A percentile compares a stretch with the other conserved stretches of the same genome.
Evolutionary conservation across 139 green algal species (phyloP).

Genomic region (Deuterostichococcus epilithicus): DNA sequence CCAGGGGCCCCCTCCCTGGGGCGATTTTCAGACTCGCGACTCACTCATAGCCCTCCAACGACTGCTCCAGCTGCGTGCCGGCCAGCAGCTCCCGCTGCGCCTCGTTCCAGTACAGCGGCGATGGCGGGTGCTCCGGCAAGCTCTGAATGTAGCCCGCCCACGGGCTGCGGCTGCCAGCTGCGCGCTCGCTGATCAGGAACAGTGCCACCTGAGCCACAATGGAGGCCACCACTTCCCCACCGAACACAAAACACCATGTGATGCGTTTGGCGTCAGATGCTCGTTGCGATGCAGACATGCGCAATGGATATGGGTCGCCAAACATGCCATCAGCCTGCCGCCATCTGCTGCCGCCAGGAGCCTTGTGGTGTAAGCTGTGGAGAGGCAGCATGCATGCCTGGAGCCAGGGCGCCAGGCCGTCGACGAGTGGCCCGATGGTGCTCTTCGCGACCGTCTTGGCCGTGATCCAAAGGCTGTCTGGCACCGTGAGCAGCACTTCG

Average conservation of each 20-base stretch:
- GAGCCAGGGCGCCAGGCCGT: slow-evolving; percentile 58
- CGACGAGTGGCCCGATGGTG: slow-evolving; percentile 23
- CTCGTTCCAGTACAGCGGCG: slow-evolving; percentile 67
- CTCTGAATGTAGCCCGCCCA: slow-evolving; percentile 44
- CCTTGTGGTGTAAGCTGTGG: no score
- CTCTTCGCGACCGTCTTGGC: slow-evolving; percentile 12
- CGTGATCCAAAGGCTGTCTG: slow-evolving; percentile 41
- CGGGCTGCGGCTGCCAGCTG: slow-evolving; percentile 10
- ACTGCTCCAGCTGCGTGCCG: slow-evolving; percentile 66
- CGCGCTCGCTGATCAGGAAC: slow-evolving; percentile 62
- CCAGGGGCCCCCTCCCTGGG: not conserved
- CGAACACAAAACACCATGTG: no score
- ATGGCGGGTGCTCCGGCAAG: slow-evolving; percentile 39
- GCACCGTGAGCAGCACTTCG: slow-evolving; percentile 26
- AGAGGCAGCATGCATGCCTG: no score
- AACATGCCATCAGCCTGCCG: no score
- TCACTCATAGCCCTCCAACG: slow-evolving; percentile 57
- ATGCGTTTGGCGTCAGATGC: no score
- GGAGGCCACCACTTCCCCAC: no score
- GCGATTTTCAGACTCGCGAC: not conserved
- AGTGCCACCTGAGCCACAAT: slow-evolving; percentile 50
- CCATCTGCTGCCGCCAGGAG: no score
- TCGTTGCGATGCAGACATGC: no score
- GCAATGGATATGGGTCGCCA: no score
- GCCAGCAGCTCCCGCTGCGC: slow-evolving; percentile 42